A percentile compares a stretch with the other conserved stretches of the same genome.
Evolutionary conservation across 176 grass and related monocot species (phyloP).

Genomic region (Poa annua): DNA sequence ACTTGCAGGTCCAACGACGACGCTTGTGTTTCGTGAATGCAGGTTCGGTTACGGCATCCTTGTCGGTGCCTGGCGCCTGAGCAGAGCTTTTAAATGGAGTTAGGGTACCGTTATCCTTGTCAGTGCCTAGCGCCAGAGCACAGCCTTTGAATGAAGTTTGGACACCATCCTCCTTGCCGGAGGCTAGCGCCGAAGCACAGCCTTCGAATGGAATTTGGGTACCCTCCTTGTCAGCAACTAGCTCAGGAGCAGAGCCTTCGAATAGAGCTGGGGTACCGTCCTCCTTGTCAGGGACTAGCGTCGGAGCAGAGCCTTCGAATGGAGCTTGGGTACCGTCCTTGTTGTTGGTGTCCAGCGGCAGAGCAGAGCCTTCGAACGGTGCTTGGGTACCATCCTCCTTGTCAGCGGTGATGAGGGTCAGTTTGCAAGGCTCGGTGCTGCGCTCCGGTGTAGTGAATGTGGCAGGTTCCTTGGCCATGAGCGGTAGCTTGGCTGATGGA

Average conservation of each 20-base stretch:
- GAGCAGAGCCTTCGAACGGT: background rate
- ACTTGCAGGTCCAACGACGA: background rate
- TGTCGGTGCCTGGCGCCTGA: background rate
- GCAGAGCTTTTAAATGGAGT: background rate
- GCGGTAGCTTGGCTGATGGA: background rate
- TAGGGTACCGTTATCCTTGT: background rate
- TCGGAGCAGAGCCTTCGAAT: background rate
- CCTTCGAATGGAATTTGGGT: background rate
- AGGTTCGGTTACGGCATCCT: background rate
- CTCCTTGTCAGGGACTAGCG: background rate
- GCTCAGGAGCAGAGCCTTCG: background rate
- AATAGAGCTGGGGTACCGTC: background rate
- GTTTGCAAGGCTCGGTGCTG: background rate
- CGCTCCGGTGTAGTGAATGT: background rate
- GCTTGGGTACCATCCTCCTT: background rate
- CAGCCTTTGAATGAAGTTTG: background rate
- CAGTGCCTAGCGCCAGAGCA: background rate
- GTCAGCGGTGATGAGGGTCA: background rate
- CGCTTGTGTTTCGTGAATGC: background rate
- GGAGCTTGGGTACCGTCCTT: background rate
- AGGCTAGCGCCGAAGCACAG: background rate
- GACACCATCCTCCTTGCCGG: background rate
- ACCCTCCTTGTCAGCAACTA: background rate
- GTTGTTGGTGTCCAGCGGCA: background rate
- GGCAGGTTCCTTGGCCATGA: constrained; percentile 4